These are phyloP conservation scores for Diplosphaera chodatii DNA, from an alignment of 139 green algal genomes.

Conservation along the genomic window DNA sequence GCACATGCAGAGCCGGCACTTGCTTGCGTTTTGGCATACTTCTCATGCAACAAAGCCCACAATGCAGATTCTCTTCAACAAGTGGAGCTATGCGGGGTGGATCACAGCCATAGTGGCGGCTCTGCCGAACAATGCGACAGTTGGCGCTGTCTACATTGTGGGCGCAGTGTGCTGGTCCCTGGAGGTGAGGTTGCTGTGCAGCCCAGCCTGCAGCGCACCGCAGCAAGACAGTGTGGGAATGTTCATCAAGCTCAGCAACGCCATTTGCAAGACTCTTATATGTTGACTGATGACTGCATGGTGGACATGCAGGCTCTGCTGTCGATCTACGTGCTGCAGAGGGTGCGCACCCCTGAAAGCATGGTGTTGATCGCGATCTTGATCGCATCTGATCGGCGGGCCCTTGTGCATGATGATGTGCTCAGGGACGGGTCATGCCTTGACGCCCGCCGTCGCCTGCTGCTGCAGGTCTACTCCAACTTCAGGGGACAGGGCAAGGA, in stretches of 20 bases:
- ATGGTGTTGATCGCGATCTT: too few relatives aligned
- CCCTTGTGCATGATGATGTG: too few relatives aligned
- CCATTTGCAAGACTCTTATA: neutral
- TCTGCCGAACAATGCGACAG: constrained; percentile 24
- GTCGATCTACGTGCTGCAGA: constrained; percentile 17
- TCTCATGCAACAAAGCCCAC: too few relatives aligned
- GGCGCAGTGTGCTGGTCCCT: constrained; percentile 37
- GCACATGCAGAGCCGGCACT: too few relatives aligned
- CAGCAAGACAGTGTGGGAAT: too few relatives aligned
- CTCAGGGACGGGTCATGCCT: too few relatives aligned
- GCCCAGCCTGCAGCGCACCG: too few relatives aligned
- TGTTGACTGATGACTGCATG: neutral
- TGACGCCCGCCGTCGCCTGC: too few relatives aligned
- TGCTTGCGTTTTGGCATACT: too few relatives aligned
- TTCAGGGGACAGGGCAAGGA: constrained; percentile 36
- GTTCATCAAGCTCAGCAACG: neutral
- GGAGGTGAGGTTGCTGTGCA: constrained; percentile 32
- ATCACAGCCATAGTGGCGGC: neutral
- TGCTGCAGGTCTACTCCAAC: too few relatives aligned
- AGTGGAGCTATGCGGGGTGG: constrained; percentile 18
- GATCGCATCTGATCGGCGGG: too few relatives aligned
- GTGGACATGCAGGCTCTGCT: constrained; percentile 10
- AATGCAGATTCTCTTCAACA: constrained; percentile 6
- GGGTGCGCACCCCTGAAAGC: too few relatives aligned
- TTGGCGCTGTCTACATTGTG: constrained; percentile 49